These are phyloP conservation scores for Xylariaceae sp. DNA, from an alignment of 2,329 filamentous ascomycete genomes.

Conservation along the genomic window DNA sequence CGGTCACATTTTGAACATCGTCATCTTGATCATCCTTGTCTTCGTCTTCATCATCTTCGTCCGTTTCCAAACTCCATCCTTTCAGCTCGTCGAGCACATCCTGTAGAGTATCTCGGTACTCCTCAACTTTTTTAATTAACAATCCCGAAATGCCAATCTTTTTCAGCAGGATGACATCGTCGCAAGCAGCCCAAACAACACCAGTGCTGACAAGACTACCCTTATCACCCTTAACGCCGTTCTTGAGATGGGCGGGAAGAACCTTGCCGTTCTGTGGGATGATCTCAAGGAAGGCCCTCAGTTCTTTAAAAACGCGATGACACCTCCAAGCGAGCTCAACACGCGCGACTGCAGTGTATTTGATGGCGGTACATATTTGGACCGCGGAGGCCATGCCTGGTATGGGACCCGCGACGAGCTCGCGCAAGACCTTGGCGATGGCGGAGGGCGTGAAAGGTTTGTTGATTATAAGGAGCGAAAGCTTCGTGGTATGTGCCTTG, in stretches of 20 bases:
- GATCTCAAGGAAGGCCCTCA: slow-evolving; percentile 55
- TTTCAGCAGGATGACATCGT: slow-evolving; percentile 62
- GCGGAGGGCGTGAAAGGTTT: slow-evolving; percentile 81
- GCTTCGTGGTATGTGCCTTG: slow-evolving; percentile 78
- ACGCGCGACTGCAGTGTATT: slow-evolving; percentile 61
- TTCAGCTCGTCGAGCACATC: slow-evolving; percentile 84
- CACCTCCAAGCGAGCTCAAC: slow-evolving; percentile 59
- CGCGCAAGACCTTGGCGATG: slow-evolving; percentile 63
- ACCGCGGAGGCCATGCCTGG: slow-evolving; percentile 70
- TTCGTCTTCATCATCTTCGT: slow-evolving; percentile 56
- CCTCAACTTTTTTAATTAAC: slow-evolving; percentile 66
- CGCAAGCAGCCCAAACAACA: slow-evolving; percentile 79
- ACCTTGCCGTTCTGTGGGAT: slow-evolving; percentile 58
- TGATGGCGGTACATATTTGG: slow-evolving; percentile 57
- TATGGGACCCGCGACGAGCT: slow-evolving; percentile 69
- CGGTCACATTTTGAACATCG: slow-evolving; percentile 40
- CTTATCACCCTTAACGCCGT: slow-evolving; percentile 40
- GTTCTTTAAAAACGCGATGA: slow-evolving; percentile 57
- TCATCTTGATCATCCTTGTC: slow-evolving; percentile 47
- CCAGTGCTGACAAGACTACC: slow-evolving; percentile 65
- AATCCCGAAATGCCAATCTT: slow-evolving; percentile 65
- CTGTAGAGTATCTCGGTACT: slow-evolving; percentile 70
- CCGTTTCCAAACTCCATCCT: slow-evolving; percentile 76
- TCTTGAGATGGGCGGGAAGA: slow-evolving; percentile 44
- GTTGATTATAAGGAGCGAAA: slow-evolving; percentile 82